phyloP scores from a whole-genome alignment of 768 basidiomycete species.

The Dictyophora rubrovolvata region DNA sequence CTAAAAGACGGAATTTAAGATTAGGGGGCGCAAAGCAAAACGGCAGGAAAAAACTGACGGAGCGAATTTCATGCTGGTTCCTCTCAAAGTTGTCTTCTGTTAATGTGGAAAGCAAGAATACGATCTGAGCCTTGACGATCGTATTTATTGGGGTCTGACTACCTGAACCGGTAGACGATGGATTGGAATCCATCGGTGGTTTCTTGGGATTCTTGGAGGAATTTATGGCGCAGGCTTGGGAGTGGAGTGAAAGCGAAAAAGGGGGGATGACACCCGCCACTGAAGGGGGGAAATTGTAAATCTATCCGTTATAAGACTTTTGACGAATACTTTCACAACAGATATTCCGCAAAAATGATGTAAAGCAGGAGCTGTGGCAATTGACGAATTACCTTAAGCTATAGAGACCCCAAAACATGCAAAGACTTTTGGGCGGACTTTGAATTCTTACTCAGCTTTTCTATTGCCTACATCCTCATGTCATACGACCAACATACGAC shows the following conservation, averaged over 20 bases:
- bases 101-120: slow-evolving; percentile 90
- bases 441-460: not conserved
- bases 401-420: not conserved
- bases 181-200: slow-evolving; percentile 5
- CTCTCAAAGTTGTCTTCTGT: slow-evolving; percentile 96
- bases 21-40: slow-evolving; percentile 10
- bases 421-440: not conserved
- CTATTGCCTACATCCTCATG: too few species aligned
- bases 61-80: slow-evolving; percentile 89
- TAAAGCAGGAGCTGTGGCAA: not conserved
- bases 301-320: not conserved
- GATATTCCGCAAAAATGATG: not conserved
- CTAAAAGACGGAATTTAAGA: slow-evolving; percentile 32
- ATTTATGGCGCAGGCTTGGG: not conserved
- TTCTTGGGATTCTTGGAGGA: not conserved
- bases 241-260: not conserved
- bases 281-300: not conserved
- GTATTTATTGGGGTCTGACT: slow-evolving; percentile 47
- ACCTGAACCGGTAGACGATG: slow-evolving; percentile 7
- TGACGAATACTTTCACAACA: not conserved
- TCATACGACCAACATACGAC: too few species aligned
- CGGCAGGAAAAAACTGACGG: slow-evolving; percentile 44
- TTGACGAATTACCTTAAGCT: not conserved
- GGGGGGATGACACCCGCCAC: not conserved
- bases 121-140: slow-evolving; percentile 95